Base-by-base conservation (phyloP, 2,329 filamentous ascomycete species). In the Aspergillus candidus region DNA sequence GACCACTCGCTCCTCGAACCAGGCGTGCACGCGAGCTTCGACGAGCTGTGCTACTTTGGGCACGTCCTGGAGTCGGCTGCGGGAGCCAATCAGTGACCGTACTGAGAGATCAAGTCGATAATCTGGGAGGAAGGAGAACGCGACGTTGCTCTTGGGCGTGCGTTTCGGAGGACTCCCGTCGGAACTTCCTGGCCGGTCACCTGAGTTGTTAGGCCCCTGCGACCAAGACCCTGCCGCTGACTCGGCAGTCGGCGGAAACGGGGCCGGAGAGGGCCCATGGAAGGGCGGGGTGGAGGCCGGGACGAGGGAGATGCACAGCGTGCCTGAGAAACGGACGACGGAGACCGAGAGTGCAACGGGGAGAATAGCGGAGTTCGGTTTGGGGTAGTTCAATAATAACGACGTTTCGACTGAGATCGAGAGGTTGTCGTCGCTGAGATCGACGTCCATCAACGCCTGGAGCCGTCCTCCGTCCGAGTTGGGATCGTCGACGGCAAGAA, bases 371-470 rank as follows among this genome's bases (percentile, higher is more conserved):
- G 89, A 87, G 42, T 88, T 75, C 6, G 87, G 87, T 62, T 90
- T 94, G 0, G 93, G 93, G 63, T 94, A 98, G 68, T 98, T 98
- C 44, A 98, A 77, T 38, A 95, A 76, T 50, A 98, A 73, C 57
- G 93, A 95, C 3, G 93, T 98, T 72, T 98, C 93, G 18, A 98
- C 77, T 1, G 89, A 93, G 42, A 98, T 74, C 0, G 93, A 98
- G 47, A 98, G 88, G 68, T 95, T 90, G 68, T 98, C 72, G 49
- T 74, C 93, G 67, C 86, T 93, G 46, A 98, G 72, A 65, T 98
- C 93, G 31, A 98, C 90, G 66, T 98, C 93, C 87, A 98, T 94
- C 47, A 90, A 76, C 1, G 93, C 93, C 66, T 98, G 93, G 14
- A 98, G 73, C 32, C 90, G 78, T 0, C 84, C 84, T 15, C 88